Percentiles rank a stretch among this genome's conserved stretches.
Conservation (phyloP, 768 basidiomycete species). For the Hygrocybe coccinea region DNA sequence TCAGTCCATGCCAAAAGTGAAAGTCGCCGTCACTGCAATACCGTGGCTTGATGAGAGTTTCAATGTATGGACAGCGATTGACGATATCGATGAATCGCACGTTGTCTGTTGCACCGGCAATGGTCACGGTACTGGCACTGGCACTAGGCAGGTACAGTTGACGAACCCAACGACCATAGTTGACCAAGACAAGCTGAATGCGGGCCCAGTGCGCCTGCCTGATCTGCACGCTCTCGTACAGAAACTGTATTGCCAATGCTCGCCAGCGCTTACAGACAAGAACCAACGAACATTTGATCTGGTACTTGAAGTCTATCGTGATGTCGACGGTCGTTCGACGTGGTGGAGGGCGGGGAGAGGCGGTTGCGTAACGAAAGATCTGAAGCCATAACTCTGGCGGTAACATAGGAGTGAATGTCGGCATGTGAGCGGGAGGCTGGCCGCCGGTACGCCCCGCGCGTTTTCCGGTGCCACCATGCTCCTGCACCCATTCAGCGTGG, state of each 20-base stretch:
- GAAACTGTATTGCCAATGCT: background rate
- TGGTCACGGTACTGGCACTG: background rate
- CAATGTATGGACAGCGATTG: background rate
- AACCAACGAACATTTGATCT: background rate
- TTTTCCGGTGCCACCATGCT: no score
- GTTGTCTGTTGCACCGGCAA: background rate
- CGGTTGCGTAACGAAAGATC: constrained; percentile 3
- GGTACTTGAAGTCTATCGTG: no score
- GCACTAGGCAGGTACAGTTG: background rate
- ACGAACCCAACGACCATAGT: background rate
- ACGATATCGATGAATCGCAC: background rate
- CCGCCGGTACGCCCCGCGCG: no score
- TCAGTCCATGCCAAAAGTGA: background rate
- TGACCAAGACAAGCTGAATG: background rate
- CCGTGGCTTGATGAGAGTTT: background rate
- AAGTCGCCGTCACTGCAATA: background rate
- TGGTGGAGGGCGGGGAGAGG: background rate
- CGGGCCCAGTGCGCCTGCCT: background rate
- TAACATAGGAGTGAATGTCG: background rate
- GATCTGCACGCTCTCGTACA: background rate
- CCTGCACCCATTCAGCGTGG: no score
- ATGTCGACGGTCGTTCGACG: background rate
- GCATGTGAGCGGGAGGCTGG: no score
- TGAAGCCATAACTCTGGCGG: constrained; percentile 3
- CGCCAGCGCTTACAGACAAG: background rate